Evolutionary conservation across 345 rosid genomes (phyloP), one percentile per base, ranked within the genome.

Genomic region (Gossypium australe): DNA sequence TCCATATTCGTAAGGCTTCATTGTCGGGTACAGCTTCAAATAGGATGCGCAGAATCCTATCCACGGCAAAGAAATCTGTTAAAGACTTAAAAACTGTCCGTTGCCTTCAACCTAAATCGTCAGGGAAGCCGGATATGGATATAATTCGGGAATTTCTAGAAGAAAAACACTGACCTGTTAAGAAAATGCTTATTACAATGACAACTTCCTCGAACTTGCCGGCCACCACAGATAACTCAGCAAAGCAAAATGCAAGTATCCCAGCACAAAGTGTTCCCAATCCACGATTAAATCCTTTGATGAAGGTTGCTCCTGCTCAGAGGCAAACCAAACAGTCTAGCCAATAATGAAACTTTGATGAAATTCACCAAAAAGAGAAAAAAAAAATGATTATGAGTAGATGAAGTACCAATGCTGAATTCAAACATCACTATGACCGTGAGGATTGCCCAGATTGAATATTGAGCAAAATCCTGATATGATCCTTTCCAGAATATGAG

Each of bases 1-100:
- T 44, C 98, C 98, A 25, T 92, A 92, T 76, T 94, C 98, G 27
- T 92, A 92, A 41, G 97, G 89, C 90, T 89, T 94, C 97, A 92
- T 84, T 24, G 92, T 84, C 1, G 97, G 98, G 55, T 89, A 89
- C 59, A 88, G 81, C 78, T 92, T 92, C 71, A 85, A 84, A 78
- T 92, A 92, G 76, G 94, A 82, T 67, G 85, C 87, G 67, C 84
- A 62, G 66, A 88, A 92, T 38, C 94, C 96, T 94, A 78, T 62
- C 45, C 73, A 74, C 34, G 68, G 22, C 47, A 77, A 75, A 72
- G 66, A 56, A 18, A 45, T 44, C 29, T 18, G 52, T 78, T 67
- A 62, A 67, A 34, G 1, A 34, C 41, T 34, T 34, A 34, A 34
- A 34, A 73, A 34, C 61, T 69, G 9, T 9, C 51, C 3, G 11